Evolutionary conservation across 176 grass and related monocot species (phyloP), one percentile per base, ranked within the genome.

Genomic region (Eragrostis curvula): DNA sequence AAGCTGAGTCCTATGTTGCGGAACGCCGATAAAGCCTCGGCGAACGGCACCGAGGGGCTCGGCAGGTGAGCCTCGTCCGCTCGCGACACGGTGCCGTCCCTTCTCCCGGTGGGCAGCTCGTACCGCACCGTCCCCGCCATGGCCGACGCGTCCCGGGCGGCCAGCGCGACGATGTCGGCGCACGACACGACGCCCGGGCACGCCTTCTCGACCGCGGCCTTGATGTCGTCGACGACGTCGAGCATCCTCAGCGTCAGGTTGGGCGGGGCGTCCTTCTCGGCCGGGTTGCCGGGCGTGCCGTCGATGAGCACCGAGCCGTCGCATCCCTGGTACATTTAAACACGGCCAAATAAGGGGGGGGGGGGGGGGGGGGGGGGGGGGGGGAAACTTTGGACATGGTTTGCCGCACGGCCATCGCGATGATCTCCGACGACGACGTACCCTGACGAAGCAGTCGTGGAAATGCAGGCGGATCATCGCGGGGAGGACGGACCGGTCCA

Each of bases 401-500:
- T 14, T 12, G 47, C 12, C 44, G 8, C 9, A 52, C 50, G 50
- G 50, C 1, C 12, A 18, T 24, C 56, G 56, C 7, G 21, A 55
- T 21, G 17, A 8, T 55, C 52, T 20, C 52, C 18, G 32, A 11
- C 8, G 9, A 45, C 9, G 11, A 48, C 27, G 14, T 68, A 91
- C 92, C 80, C 92, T 83, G 78, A 94, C 80, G 83, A 94, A 94
- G 71, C 92, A 94, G 40, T 94, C 92, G 69, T 94, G 92, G 85
- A 94, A 94, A 55, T 55, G 52, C 52, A 55, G 18, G 1, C 52
- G 52, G 52, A 55, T 55, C 52, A 55, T 55, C 17, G 52, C 52
- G 18, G 52, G 52, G 52, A 55, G 52, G 52, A 21, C 42, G 58
- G 75, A 78, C 24, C 75, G 75, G 59, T 78, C 75, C 16, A 0